Evolutionary conservation across 768 basidiomycete genomes (phyloP).

Genomic region (Lactarius sanguifluus): DNA sequence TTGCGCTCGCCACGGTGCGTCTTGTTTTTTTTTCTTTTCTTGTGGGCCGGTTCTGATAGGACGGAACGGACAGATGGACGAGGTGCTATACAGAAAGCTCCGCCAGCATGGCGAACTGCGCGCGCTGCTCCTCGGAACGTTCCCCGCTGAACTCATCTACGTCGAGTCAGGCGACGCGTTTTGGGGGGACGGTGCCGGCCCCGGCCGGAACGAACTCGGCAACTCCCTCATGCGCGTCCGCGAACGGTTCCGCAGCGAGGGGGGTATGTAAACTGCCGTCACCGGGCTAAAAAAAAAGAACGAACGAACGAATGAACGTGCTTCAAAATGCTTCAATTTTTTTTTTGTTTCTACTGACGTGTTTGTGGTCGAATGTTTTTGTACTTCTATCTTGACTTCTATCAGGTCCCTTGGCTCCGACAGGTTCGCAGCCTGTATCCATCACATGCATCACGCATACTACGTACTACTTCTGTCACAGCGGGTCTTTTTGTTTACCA

Average conservation of each 20-base stretch:
- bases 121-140: conserved; percentile 53
- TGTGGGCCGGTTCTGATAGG: not conserved
- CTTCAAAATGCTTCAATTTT: conserved; percentile 6
- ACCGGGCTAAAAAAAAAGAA: not conserved
- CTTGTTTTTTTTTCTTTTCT: not conserved
- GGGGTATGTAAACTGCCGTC: not conserved
- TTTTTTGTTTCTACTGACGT: not conserved
- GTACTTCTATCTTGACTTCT: conserved; percentile 12
- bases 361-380: not conserved
- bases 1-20: conserved; percentile 53
- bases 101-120: conserved; percentile 65
- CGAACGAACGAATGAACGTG: not conserved
- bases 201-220: conserved; percentile 65
- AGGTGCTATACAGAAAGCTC: conserved; percentile 67
- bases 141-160: conserved; percentile 46
- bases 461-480: conserved; percentile 3
- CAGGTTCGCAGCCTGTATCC: conserved; percentile 5
- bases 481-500: not conserved
- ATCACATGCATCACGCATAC: not conserved
- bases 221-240: conserved; percentile 56
- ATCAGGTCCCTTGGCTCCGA: conserved; percentile 11
- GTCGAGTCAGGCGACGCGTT: conserved; percentile 55
- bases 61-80: conserved; percentile 53
- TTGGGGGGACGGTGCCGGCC: conserved; percentile 63
- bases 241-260: conserved; percentile 42